Percentiles rank a stretch among this genome's conserved stretches.
Conservation (phyloP, 2,329 filamentous ascomycete species). For the Drechslerella dactyloides region DNA sequence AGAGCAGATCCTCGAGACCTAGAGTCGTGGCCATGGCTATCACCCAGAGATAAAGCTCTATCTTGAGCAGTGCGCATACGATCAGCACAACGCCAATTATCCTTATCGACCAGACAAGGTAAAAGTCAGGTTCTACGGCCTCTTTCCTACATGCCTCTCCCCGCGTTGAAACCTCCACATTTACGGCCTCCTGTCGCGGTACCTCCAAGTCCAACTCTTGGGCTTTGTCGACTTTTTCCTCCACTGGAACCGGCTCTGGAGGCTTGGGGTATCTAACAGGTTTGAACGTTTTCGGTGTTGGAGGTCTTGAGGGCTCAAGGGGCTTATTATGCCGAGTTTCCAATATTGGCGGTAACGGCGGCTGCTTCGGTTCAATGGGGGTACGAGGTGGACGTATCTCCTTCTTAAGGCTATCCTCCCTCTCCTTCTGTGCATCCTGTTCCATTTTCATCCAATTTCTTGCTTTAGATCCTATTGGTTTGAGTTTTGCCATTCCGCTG, state of each 20-base stretch:
- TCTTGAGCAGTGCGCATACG: constrained; percentile 17
- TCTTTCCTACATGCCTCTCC: no score
- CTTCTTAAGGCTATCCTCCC: constrained; percentile 18
- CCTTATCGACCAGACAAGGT: constrained; percentile 16
- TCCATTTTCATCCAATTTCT: constrained; percentile 7
- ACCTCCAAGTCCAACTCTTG: not conserved
- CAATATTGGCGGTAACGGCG: not conserved
- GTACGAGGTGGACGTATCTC: not conserved
- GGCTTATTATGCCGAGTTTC: not conserved
- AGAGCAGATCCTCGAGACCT: no score
- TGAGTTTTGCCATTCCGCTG: constrained; percentile 7
- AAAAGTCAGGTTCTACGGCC: not conserved
- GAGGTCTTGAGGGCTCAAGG: not conserved
- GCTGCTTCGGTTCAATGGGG: not conserved
- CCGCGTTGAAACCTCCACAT: no score
- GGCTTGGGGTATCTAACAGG: not conserved
- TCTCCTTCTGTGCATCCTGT: not conserved
- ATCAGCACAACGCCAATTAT: constrained; percentile 24
- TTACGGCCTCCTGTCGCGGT: no score
- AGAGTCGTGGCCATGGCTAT: not conserved
- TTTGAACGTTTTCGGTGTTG: no score
- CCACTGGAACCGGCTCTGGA: not conserved
- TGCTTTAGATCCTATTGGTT: not conserved
- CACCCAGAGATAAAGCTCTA: constrained; percentile 34
- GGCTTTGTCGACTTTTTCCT: not conserved